A percentile compares a stretch with the other conserved stretches of the same genome.
These are phyloP conservation scores for Buxus sempervirens DNA, from an alignment of 164 flowering plant genomes.

Conservation along the genomic window DNA sequence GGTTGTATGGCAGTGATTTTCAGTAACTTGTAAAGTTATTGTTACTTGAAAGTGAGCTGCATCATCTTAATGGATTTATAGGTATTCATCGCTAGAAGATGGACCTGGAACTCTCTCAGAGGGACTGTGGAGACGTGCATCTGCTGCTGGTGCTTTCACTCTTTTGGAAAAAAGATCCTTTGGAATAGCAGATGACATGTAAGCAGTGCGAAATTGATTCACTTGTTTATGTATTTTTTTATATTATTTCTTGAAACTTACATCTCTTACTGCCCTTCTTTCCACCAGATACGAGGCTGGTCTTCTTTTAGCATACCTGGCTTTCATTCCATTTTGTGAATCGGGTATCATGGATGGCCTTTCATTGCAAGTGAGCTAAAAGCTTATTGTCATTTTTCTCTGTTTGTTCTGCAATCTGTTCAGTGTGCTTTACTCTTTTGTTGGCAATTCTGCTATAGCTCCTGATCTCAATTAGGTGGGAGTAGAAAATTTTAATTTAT, in stretches of 20 bases:
- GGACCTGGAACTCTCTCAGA: conserved; percentile 48
- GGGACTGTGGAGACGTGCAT: conserved; percentile 87
- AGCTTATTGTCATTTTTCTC: background rate
- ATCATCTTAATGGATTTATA: conserved; percentile 15
- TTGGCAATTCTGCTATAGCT: no score
- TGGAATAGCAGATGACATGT: conserved; percentile 97
- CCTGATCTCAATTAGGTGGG: no score
- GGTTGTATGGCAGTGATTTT: background rate
- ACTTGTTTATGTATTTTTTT: background rate
- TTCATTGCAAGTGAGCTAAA: conserved; percentile 70
- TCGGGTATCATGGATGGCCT: conserved; percentile 80
- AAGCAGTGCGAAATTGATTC: conserved; percentile 9
- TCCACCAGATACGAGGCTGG: conserved; percentile 86
- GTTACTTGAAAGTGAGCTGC: background rate
- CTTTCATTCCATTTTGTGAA: conserved; percentile 94
- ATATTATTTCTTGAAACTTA: background rate
- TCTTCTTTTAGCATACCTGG: conserved; percentile 81
- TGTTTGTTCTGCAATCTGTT: background rate
- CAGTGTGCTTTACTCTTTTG: no score
- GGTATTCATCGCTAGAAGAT: conserved; percentile 56
- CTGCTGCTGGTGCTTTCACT: conserved; percentile 70
- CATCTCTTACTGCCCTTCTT: background rate
- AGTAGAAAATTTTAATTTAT: no score
- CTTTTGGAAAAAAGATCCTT: conserved; percentile 75
- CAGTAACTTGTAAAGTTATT: background rate